Evolutionary conservation across 805 yeast species (phyloP), one percentile per base, ranked within the genome.

Genomic region (Kuraishia hungarica): DNA sequence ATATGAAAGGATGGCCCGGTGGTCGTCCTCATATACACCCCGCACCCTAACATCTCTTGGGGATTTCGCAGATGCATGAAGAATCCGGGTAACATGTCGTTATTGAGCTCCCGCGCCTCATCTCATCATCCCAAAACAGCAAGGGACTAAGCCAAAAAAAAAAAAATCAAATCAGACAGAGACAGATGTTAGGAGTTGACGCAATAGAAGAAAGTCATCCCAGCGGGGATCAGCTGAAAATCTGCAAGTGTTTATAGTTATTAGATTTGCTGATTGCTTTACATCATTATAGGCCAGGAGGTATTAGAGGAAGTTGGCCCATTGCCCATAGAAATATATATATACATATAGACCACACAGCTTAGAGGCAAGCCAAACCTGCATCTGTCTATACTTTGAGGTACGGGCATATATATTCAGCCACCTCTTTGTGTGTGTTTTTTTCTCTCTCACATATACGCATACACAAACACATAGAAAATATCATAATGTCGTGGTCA

Each of bases 401-500:
- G 10, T 26, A 26, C 29, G 10, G 10, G 29, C 10, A 10, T 26
- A 26, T 5, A 26, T 5, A 26, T 26, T 26, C 29, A 26, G 29
- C 29, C 10, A 26, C 29, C 5, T 26, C 29, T 10, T 35, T 35
- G 17, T 35, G 8, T 15, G 43, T 6, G 5, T 35, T 35, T 13
- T 3, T 35, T 15, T 13, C 43, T 35, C 11, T 35, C 11, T 15
- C 26, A 28, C 21, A 21, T 23, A 15, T 35, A 49, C 51, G 26
- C 29, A 17, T 48, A 51, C n/a, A n/a, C n/a, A n/a, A n/a, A n/a
- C n/a, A n/a, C n/a, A n/a, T n/a, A n/a, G n/a, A n/a, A n/a, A n/a
- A n/a, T n/a, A 39, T 39, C 26, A 53, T 43, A 51, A 50, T 50
- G 49, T 35, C 39, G 63, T 91, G 97, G 97, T 64, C 73, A 7